Percentiles rank a stretch among this genome's conserved stretches.
Conservation (phyloP, 805 yeast species). For the Sungouiella blattae region DNA sequence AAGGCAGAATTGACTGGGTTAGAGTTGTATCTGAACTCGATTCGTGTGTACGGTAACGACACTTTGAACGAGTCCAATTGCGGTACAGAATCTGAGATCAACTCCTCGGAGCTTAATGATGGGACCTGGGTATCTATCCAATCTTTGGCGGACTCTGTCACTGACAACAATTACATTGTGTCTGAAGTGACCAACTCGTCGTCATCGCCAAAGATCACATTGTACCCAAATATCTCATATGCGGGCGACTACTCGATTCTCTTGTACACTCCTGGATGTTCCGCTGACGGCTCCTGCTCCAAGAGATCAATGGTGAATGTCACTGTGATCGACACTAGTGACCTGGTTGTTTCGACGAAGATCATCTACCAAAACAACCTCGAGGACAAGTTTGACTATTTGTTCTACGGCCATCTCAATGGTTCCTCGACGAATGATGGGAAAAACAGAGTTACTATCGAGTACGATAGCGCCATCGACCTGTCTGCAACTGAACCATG, state of each 20-base stretch:
- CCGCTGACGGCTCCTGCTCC: constrained; percentile 60
- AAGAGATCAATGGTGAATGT: constrained; percentile 77
- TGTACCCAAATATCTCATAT: constrained; percentile 64
- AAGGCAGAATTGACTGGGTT: constrained; percentile 70
- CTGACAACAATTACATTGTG: constrained; percentile 33
- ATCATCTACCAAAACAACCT: constrained; percentile 77
- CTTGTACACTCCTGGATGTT: constrained; percentile 87
- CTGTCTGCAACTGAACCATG: constrained; percentile 28
- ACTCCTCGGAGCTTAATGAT: constrained; percentile 20
- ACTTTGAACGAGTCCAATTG: constrained; percentile 68
- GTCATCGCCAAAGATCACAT: constrained; percentile 34
- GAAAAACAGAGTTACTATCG: constrained; percentile 27
- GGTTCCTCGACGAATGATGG: constrained; percentile 32
- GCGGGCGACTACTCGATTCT: constrained; percentile 73
- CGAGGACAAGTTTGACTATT: constrained; percentile 72
- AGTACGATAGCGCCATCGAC: constrained; percentile 22
- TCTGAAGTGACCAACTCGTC: constrained; percentile 19
- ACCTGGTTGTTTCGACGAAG: constrained; percentile 38
- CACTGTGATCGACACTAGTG: constrained; percentile 52
- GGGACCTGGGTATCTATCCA: constrained; percentile 31
- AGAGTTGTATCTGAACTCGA: constrained; percentile 60
- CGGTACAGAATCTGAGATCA: constrained; percentile 25
- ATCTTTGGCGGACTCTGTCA: constrained; percentile 19
- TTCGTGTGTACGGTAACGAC: constrained; percentile 70
- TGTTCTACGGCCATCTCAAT: constrained; percentile 68